Evolutionary conservation across 257 asterid genomes (phyloP), one percentile per base, ranked within the genome.

Genomic region (Anisodus acutangulus): DNA sequence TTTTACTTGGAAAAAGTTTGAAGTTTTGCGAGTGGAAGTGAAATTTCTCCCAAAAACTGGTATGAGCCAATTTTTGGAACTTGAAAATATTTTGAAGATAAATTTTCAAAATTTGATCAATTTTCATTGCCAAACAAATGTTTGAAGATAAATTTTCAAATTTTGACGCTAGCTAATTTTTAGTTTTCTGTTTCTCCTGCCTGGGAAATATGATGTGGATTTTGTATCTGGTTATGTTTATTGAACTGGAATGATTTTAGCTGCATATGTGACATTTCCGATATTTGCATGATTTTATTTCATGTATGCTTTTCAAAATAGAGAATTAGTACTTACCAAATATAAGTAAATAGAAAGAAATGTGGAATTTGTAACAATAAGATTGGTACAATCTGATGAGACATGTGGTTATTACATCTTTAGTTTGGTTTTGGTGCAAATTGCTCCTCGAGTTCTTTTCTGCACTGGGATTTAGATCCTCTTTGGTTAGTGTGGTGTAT

Each of bases 311-410:
- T 31, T 1, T 31, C 35, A 31, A 31, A 31, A 60, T 60, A 7
- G 12, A n/a, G 67, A 35, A 26, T 5, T 58, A 16, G 71, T 26
- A 26, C 45, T 64, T 26, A 64, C 43, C 4, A 45, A n/a, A n/a
- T 45, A 16, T 9, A 47, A 70, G 54, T 70, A 41, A 45, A 43
- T 70, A 19, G 16, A 11, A n/a, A 67, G 72, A 35, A 67, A 67
- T 68, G 51, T 74, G 22, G 4, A 19, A 49, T 74, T 74, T 35
- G 62, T 76, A 51, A 53, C 47, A 26, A 51, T 49, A 76, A 7
- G 81, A 49, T 53, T 51, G 63, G 81, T 76, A 53, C 12, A 51
- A 51, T 51, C 11, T 76, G 81, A 76, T 76, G 62, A 76, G 47
- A 51, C 8, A 3, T 0, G 62, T 76, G 16, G 62, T 53, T 12